Base-by-base conservation (phyloP, 192 early-diverging fungal genomes). In the Linnemannia exigua region DNA sequence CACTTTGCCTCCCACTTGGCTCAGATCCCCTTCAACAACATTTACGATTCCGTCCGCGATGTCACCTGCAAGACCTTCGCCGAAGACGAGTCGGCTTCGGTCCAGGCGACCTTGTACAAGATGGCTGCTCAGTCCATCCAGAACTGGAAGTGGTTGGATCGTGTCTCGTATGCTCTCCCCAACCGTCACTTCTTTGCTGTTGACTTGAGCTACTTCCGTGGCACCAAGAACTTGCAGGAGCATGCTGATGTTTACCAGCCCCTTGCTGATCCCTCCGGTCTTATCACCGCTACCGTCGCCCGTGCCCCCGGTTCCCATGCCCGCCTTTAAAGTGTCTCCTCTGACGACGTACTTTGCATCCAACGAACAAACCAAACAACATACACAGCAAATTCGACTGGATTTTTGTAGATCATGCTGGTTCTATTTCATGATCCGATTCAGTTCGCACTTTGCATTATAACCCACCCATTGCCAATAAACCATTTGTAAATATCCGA, bases 141-240 rank as follows among this genome's bases (percentile, higher is more conserved):
- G 58, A 89, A 91, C 67, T 93, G 89, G 89, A 88, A 86, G 25
- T 80, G 77, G 48, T 77, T 96, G 31, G 90, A 90, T 16, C 92
- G 93, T 47, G 87, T 95, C 66, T 90, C 90, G 69, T 95, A 95
- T 81, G 89, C 94, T 54, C 89, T 96, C 75, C 95, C 95, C 87
- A 96, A 95, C 88, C 95, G 92, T 76, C 94, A 96, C 81, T 93
- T 92, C 88, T 94, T 96, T 88, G 90, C 91, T 22, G 90, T 95
- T 74, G 94, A 95, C 75, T 76, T 96, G 91, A 82, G 84, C 75
- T 92, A 92, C 80, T 92, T 96, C 78, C 77, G 79, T 22, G 94
- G 94, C 33, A 90, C 95, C 67, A 90, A 93, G 79, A 96, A 96
- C 91, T 77, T 90, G 74, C 89, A 89, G 69, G 85, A 88, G 67